A percentile compares a stretch with the other conserved stretches of the same genome.
These are phyloP conservation scores for Fusarium pseudocircinatum DNA, from an alignment of 2,329 filamentous ascomycete genomes.

Conservation along the genomic window DNA sequence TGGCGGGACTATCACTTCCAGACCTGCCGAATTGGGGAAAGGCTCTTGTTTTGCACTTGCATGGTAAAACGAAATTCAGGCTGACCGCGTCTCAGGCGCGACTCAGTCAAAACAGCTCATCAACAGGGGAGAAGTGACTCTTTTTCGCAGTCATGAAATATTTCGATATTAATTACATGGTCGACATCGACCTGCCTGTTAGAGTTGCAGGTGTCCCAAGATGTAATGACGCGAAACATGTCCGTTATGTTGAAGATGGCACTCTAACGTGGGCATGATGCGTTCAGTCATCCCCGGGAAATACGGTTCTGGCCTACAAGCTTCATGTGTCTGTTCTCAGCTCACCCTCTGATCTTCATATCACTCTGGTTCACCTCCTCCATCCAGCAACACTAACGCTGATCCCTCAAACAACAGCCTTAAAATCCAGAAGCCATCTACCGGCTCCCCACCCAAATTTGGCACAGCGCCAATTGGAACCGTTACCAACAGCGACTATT, in stretches of 20 bases:
- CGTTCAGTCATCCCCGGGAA: neutral
- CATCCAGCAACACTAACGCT: neutral
- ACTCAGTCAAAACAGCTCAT: neutral
- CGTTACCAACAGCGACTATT: neutral
- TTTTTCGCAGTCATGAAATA: neutral
- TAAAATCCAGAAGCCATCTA: neutral
- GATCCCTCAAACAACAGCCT: neutral
- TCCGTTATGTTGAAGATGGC: neutral
- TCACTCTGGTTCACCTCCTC: neutral
- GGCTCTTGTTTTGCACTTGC: neutral
- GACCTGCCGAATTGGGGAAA: neutral
- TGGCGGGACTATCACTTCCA: neutral
- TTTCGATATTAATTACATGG: neutral
- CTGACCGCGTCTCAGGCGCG: neutral
- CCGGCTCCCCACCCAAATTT: neutral
- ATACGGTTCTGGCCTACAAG: neutral
- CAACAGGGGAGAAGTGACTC: rapidly evolving
- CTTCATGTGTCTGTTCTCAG: neutral
- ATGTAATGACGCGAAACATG: neutral
- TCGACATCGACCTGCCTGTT: neutral
- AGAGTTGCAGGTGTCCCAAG: rapidly evolving
- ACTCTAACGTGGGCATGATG: neutral
- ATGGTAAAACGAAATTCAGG: neutral
- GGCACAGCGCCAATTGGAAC: neutral
- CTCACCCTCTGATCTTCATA: neutral